Evolutionary conservation across 352 stramenopile genomes (phyloP), one percentile per base, ranked within the genome.

Genomic region (Lagenidium giganteum): DNA sequence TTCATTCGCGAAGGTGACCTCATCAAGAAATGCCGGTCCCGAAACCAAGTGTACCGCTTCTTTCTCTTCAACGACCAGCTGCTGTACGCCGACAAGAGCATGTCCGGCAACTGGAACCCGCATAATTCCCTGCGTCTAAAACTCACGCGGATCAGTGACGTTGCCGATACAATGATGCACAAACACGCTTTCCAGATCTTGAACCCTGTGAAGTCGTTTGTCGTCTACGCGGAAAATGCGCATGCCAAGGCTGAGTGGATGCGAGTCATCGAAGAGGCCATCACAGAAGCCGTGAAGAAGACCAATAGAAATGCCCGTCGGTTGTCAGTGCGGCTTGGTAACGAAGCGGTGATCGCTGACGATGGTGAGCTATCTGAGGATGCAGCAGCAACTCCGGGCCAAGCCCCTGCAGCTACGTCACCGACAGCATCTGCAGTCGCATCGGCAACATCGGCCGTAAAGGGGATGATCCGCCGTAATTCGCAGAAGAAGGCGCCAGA

Each of bases 1-100:
- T 98, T 98, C 64, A 75, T 99, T 9, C 74, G 79, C 39, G 91
- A 98, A 65, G 96, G 94, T 11, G 82, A 98, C 44, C 50, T 99
- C 31, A 82, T 85, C 17, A 98, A 99, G 68, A 88, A 87, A 31
- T 96, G 90, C 35, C 74, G 94, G 20, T 97, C 77, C 9, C 73
- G 89, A 14, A 91, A 88, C 50, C 75, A 87, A 25, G 60, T 70
- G 12, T 95, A 95, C 46, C 80, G 81, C 9, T 95, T 95, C 43
- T 92, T 95, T 53, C 72, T 92, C 13, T 95, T 93, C 61, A 92
- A 92, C 43, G 81, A 95, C 36, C 83, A 93, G 53, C 45, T 92
- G 2, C 22, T 93, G 42, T 95, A 92, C 40, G 73, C 72, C 3
- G 83, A 93, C 51, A 85, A 86, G 41, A 62, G 64, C 20, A 81